Percentiles rank a stretch among this genome's conserved stretches.
Conservation (phyloP, 2,329 filamentous ascomycete genomes). For the Didymosphaeria variabile region DNA sequence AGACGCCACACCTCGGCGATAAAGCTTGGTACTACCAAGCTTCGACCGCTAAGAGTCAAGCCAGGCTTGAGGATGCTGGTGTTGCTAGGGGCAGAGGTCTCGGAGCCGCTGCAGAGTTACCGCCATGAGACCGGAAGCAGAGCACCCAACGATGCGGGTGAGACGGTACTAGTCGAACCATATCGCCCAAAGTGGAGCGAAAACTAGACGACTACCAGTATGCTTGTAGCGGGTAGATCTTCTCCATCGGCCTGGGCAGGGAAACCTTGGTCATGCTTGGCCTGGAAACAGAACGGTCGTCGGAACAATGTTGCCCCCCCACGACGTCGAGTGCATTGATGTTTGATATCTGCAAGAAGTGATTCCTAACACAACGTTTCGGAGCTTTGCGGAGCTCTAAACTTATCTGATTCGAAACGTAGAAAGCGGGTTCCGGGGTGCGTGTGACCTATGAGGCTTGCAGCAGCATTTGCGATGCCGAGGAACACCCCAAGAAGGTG, state of each 20-base stretch:
- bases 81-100: conserved; percentile 21
- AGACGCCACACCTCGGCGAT: conserved; percentile 17
- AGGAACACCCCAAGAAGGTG: neutral
- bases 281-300: conserved; percentile 17
- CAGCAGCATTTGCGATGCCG: neutral
- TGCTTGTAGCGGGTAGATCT: conserved; percentile 31
- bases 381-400: conserved; percentile 32
- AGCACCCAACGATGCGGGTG: conserved; percentile 26
- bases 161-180: conserved; percentile 37
- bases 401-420: conserved; percentile 40
- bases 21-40: conserved; percentile 47
- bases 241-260: conserved; percentile 26
- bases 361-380: conserved; percentile 33
- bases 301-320: conserved; percentile 34
- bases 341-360: conserved; percentile 40
- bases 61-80: conserved; percentile 17
- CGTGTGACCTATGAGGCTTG: conserved; percentile 19
- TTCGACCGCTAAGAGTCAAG: conserved; percentile 25
- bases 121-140: conserved; percentile 35
- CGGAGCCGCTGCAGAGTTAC: conserved; percentile 17
- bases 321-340: conserved; percentile 33
- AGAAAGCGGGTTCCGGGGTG: neutral
- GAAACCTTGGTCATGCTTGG: conserved; percentile 18
- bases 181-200: conserved; percentile 3
- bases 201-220: conserved; percentile 18